Evolutionary conservation across 2,329 filamentous ascomycete species (phyloP), one percentile per base, ranked within the genome.

Genomic region (Endocalyx cinctus): DNA sequence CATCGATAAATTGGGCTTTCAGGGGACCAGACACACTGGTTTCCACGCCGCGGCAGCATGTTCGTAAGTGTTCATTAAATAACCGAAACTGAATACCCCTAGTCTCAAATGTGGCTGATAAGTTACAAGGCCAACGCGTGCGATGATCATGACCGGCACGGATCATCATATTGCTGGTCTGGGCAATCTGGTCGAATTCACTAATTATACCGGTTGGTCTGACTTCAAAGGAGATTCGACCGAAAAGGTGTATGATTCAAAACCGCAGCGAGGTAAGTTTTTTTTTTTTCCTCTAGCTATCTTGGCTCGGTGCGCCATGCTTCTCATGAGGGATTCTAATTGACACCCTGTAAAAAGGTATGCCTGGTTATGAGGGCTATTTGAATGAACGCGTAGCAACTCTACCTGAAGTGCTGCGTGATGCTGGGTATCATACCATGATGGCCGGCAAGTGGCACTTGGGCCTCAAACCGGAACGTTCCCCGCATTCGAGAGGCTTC

Each of bases 71-170:
- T n/a, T n/a, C n/a, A n/a, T n/a, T n/a, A n/a, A n/a, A n/a, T n/a
- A n/a, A n/a, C n/a, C n/a, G n/a, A n/a, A n/a, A n/a, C n/a, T n/a
- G n/a, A n/a, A n/a, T n/a, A n/a, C n/a, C n/a, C n/a, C n/a, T n/a
- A n/a, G n/a, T n/a, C n/a, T n/a, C n/a, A n/a, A n/a, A n/a, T n/a
- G n/a, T n/a, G n/a, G n/a, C n/a, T n/a, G n/a, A n/a, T n/a, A n/a
- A n/a, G n/a, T n/a, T n/a, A n/a, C n/a, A n/a, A n/a, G n/a, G 33
- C 75, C 74, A 5, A 74, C 70, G 4, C 55, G 74, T 25, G 65
- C 70, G 27, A 78, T 79, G 75, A 64, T 79, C 37, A 69, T 78
- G 60, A 74, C 72, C 0, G 74, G 74, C 6, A 78, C 73, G 1
- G 72, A 77, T 39, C 67, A 76, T 43, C 72, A 72, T 37, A 70